Evolutionary conservation across 1,284 basidiomycete genomes (phyloP), one percentile per base, ranked within the genome.

Genomic region (Malassezia cuniculi): DNA sequence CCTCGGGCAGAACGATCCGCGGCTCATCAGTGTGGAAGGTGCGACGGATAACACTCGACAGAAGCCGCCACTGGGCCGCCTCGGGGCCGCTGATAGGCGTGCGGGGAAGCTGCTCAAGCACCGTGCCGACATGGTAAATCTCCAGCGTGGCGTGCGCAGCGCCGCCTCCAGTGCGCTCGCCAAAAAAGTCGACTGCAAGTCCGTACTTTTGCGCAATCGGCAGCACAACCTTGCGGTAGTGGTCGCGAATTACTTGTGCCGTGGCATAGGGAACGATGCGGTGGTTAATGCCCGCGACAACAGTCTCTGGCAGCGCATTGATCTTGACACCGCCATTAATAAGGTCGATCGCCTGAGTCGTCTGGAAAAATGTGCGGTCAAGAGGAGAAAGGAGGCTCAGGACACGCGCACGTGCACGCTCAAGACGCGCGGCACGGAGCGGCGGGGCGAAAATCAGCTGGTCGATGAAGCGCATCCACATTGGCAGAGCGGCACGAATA

Each of bases 301-400:
- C 73, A 39, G 68, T 68, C 61, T 78, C 77, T 1, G 77, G 77
- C 1, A 78, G 69, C 1, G 76, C 76, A 49, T 78, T 79, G 35
- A 68, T 70, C 68, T 82, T 81, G 28, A 80, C 76, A 12, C 80
- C 80, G 3, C 79, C 80, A 6, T 70, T 57, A 27, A 81, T 72
- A 6, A 81, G 60, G 54, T 80, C 79, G 26, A 78, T 72, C 1
- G 81, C 80, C 57, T 80, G 79, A 0, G 80, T 80, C 2, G 79
- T 83, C 21, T 73, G 70, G 12, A 78, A 68, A 16, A 76, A 53
- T 43, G 11, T 15, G 24, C 5, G 26, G 11, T 14, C 14, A 15
- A 6, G 28, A 14, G 4, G 24, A 14, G n/a, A 20, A 19, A 9
- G 4, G n/a, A n/a, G 17, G 9, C 20, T 11, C 27, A 31, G 21